These are phyloP conservation scores for Polychytrium aggregatum DNA, from an alignment of 192 early-diverging fungal species.

Conservation along the genomic window DNA sequence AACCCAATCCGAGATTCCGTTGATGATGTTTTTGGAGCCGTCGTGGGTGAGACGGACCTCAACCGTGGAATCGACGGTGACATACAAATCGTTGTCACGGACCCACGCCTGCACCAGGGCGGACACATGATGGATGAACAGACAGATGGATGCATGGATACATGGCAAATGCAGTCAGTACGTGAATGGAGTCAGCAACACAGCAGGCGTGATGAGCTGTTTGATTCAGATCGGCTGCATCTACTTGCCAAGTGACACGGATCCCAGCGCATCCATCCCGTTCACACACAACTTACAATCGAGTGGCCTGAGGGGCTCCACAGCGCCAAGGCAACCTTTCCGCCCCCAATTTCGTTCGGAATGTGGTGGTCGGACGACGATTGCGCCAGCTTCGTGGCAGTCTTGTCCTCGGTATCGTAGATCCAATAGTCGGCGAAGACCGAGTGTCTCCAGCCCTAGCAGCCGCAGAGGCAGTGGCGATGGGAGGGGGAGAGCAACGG, in stretches of 20 bases:
- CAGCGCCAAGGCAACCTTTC: constrained; percentile 50
- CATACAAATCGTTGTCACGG: constrained; percentile 75
- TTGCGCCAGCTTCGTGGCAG: constrained; percentile 45
- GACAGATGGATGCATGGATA: no score
- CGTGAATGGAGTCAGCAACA: no score
- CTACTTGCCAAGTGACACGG: no score
- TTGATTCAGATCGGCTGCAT: no score
- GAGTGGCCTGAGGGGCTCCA: constrained; percentile 73
- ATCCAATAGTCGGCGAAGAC: constrained; percentile 70
- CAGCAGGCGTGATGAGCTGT: no score
- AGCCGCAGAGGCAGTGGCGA: no score
- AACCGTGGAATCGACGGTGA: constrained; percentile 47
- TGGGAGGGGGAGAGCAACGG: no score
- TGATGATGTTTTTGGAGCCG: constrained; percentile 69
- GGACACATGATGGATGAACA: no score
- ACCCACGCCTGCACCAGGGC: constrained; percentile 48
- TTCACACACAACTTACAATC: constrained; percentile 29
- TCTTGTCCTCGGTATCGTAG: constrained; percentile 52
- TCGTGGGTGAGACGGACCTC: constrained; percentile 75
- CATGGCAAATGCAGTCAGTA: no score
- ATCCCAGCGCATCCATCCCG: not conserved
- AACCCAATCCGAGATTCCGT: constrained; percentile 96
- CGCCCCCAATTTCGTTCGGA: constrained; percentile 22
- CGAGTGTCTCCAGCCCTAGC: constrained; percentile 73
- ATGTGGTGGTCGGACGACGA: constrained; percentile 22